phyloP scores from a whole-genome alignment of 371 early-diverging fungal species.

The Mortierella sp. region DNA sequence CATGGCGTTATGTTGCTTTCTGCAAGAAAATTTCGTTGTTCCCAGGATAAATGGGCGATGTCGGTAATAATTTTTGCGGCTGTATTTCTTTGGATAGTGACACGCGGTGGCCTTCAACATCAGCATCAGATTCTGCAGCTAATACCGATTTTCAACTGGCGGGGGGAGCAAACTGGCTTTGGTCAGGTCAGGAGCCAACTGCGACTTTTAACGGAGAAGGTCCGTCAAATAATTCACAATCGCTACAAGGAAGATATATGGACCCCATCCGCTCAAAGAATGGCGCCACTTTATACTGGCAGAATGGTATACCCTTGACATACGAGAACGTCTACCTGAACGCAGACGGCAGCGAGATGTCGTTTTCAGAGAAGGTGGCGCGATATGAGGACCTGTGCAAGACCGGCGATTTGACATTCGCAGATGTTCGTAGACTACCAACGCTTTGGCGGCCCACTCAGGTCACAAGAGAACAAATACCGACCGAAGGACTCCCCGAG shows the following conservation, averaged over 20 bases:
- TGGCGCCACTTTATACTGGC: conserved; percentile 28
- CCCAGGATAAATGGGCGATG: no score
- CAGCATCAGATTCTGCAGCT: background rate
- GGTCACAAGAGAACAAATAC: background rate
- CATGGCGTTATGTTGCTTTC: background rate
- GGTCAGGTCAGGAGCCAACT: background rate
- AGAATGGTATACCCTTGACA: conserved; percentile 21
- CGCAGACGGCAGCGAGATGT: conserved; percentile 31
- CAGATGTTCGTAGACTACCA: conserved; percentile 1
- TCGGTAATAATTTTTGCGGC: background rate
- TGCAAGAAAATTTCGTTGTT: no score
- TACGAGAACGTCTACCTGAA: conserved; percentile 26
- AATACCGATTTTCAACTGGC: background rate
- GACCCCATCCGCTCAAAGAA: conserved; percentile 11
- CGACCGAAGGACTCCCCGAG: background rate
- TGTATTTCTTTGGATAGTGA: conserved; percentile 6
- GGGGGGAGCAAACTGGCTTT: background rate
- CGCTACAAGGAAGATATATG: background rate
- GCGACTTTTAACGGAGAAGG: background rate
- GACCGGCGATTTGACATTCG: background rate
- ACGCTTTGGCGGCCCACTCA: background rate
- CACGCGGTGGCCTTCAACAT: conserved; percentile 16
- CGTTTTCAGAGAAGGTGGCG: conserved; percentile 8
- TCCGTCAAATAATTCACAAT: background rate
- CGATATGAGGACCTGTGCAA: conserved; percentile 14